phyloP scores from a whole-genome alignment of 768 basidiomycete genomes.

The Macrocybe gigantea region DNA sequence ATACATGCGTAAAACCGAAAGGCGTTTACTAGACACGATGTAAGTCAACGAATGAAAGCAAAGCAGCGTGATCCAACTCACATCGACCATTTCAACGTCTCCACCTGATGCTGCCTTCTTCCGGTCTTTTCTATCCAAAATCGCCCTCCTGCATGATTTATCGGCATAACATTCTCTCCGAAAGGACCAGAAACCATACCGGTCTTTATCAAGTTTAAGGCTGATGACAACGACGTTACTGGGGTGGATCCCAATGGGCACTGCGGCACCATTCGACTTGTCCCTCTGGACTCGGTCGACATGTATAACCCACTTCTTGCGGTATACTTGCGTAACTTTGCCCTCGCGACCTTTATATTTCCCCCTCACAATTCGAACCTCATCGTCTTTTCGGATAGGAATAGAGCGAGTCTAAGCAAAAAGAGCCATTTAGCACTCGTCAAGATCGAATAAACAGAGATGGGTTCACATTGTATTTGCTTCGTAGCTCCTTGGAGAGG shows the following conservation, averaged over 20 bases:
- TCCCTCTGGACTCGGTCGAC: constrained; percentile 97
- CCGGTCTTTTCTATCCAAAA: constrained; percentile 81
- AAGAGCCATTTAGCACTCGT: not conserved
- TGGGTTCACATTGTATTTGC: constrained; percentile 79
- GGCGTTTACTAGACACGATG: too few relatives aligned
- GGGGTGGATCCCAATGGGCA: constrained; percentile 93
- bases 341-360: constrained; percentile 99
- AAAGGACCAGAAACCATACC: constrained; percentile 32
- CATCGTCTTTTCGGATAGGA: constrained; percentile 96
- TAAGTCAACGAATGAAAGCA: constrained; percentile 1
- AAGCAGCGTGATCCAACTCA: constrained; percentile 31
- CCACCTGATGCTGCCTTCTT: constrained; percentile 50
- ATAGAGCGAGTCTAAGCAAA: constrained; percentile 72
- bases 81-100: constrained; percentile 79
- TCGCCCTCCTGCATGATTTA: constrained; percentile 57
- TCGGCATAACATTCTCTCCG: not conserved
- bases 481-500: constrained; percentile 90
- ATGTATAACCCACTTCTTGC: constrained; percentile 99
- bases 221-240: constrained; percentile 93
- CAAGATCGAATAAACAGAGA: not conserved
- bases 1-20: constrained; percentile 44
- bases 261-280: constrained; percentile 93
- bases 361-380: constrained; percentile 93
- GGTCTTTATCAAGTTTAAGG: constrained; percentile 91
- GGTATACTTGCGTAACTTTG: constrained; percentile 96